Evolutionary conservation across 768 basidiomycete genomes (phyloP).

Genomic region (Mycena filopes): DNA sequence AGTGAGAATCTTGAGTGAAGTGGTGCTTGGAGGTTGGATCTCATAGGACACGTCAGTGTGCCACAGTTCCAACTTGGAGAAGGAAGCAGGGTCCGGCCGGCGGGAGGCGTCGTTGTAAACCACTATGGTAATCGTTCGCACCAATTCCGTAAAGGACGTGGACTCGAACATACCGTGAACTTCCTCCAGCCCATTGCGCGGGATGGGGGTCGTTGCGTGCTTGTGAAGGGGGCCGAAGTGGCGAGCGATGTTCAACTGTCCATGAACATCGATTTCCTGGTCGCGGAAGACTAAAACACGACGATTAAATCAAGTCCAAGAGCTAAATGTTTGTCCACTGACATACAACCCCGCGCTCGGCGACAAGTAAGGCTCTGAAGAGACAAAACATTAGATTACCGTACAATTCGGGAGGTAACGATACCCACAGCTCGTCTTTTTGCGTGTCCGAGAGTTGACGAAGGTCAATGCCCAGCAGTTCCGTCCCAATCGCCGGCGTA

Average conservation of each 20-base stretch:
- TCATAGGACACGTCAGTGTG: slow-evolving; percentile 89
- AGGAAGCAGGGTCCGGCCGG: slow-evolving; percentile 71
- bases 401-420: no score
- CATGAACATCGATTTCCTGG: slow-evolving; percentile 74
- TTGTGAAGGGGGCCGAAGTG: slow-evolving; percentile 83
- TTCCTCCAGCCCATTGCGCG: slow-evolving; percentile 78
- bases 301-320: neutral
- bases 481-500: slow-evolving; percentile 80
- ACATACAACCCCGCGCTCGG: slow-evolving; percentile 84
- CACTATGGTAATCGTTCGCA: slow-evolving; percentile 49
- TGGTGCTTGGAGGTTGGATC: slow-evolving; percentile 81
- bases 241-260: slow-evolving; percentile 77
- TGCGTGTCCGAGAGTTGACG: slow-evolving; percentile 71
- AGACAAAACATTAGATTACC: no score
- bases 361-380: slow-evolving; percentile 76
- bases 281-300: slow-evolving; percentile 71
- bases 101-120: slow-evolving; percentile 76
- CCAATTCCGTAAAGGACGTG: slow-evolving; percentile 20
- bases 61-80: slow-evolving; percentile 82
- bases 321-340: slow-evolving; percentile 38
- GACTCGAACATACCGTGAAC: slow-evolving; percentile 64
- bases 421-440: slow-evolving; percentile 90
- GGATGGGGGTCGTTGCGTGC: slow-evolving; percentile 84
- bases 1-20: slow-evolving; percentile 80
- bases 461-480: slow-evolving; percentile 78